phyloP scores from a whole-genome alignment of 2,329 filamentous ascomycete species.

The Penicillium freii region DNA sequence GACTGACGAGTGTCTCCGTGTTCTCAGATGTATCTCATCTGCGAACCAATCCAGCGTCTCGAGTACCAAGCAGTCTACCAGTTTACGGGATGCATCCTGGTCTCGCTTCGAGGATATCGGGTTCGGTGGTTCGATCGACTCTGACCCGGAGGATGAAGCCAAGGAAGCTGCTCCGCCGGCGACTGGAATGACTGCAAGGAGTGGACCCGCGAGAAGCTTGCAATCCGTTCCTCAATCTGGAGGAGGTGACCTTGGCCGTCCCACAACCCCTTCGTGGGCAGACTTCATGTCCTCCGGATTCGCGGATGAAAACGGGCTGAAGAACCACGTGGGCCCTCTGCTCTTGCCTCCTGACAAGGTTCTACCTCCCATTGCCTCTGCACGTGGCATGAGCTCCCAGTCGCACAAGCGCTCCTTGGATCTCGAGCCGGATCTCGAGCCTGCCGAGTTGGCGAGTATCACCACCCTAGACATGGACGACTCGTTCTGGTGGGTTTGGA shows the following conservation, averaged over 20 bases:
- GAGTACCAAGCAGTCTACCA: slow-evolving; percentile 67
- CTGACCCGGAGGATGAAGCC: slow-evolving; percentile 62
- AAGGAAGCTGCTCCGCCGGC: slow-evolving; percentile 28
- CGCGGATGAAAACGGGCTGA: slow-evolving; percentile 68
- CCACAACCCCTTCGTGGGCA: slow-evolving; percentile 96
- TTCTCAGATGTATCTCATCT: slow-evolving; percentile 82
- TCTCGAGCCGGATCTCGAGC: slow-evolving; percentile 68
- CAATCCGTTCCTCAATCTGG: slow-evolving; percentile 66
- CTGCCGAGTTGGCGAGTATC: slow-evolving; percentile 92
- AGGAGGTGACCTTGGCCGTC: slow-evolving; percentile 67
- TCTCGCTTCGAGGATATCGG: slow-evolving; percentile 95
- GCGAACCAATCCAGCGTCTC: slow-evolving; percentile 81
- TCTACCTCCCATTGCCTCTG: slow-evolving; percentile 73
- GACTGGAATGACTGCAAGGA: slow-evolving; percentile 28
- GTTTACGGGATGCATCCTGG: slow-evolving; percentile 84
- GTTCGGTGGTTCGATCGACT: slow-evolving; percentile 72
- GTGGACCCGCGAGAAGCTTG: slow-evolving; percentile 52
- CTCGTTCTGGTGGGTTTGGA: slow-evolving; percentile 99
- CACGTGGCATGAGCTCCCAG: slow-evolving; percentile 78
- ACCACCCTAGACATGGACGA: slow-evolving; percentile 83
- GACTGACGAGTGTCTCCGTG: slow-evolving; percentile 90
- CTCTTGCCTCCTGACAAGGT: slow-evolving; percentile 89
- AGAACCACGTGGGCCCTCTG: slow-evolving; percentile 59
- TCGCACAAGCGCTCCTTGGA: slow-evolving; percentile 75
- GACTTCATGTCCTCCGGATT: slow-evolving; percentile 96